phyloP scores from a whole-genome alignment of 768 basidiomycete genomes.

The Leccinum incarnatum region DNA sequence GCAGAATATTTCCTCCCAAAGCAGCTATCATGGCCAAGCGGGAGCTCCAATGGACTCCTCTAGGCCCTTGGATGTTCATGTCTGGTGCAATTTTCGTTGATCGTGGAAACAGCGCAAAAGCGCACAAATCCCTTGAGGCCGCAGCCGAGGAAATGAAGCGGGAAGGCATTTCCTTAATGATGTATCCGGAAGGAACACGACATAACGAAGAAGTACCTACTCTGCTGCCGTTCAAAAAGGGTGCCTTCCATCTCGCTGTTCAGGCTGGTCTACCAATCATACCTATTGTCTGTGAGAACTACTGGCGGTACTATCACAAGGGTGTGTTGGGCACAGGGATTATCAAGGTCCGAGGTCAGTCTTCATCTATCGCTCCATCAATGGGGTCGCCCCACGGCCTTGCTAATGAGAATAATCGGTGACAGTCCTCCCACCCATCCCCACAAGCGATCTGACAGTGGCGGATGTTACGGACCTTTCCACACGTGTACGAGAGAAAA shows the following conservation, averaged over 20 bases:
- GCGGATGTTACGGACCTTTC: conserved; percentile 71
- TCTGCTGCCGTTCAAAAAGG: conserved; percentile 92
- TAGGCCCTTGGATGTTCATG: conserved; percentile 89
- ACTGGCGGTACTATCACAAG: conserved; percentile 80
- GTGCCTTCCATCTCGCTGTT: conserved; percentile 94
- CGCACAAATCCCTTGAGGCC: conserved; percentile 69
- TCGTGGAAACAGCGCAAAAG: conserved; percentile 72
- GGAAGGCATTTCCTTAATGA: conserved; percentile 74
- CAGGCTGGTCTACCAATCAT: conserved; percentile 88
- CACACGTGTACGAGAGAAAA: conserved; percentile 65
- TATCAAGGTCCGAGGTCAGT: conserved; percentile 72
- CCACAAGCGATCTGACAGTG: conserved; percentile 66
- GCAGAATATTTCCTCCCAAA: conserved; percentile 76
- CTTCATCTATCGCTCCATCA: background rate
- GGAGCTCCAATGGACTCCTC: conserved; percentile 79
- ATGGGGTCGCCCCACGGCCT: background rate
- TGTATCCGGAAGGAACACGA: conserved; percentile 97
- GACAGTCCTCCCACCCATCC: conserved; percentile 86
- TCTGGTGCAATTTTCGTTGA: conserved; percentile 92
- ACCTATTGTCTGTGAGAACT: conserved; percentile 92
- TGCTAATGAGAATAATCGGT: conserved; percentile 5
- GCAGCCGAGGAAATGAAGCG: conserved; percentile 80
- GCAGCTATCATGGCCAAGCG: conserved; percentile 93
- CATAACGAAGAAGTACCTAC: conserved; percentile 61
- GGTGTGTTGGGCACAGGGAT: conserved; percentile 73